Percentiles rank a stretch among this genome's conserved stretches.
Conservation (phyloP, 257 asterid genomes). For the Solanum pennellii region DNA sequence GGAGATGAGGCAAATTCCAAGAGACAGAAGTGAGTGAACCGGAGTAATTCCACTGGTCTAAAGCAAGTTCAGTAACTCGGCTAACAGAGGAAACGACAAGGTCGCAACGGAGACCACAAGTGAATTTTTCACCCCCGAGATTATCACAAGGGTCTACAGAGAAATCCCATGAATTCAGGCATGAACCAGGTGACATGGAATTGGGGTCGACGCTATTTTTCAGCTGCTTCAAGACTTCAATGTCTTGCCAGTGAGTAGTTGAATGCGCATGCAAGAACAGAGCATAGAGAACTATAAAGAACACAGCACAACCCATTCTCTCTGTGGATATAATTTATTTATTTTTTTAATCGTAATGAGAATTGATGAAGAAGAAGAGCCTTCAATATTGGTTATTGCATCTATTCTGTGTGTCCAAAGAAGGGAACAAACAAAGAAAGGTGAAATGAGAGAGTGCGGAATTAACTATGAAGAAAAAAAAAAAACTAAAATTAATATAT, state of each 20-base stretch:
- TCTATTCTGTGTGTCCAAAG: not conserved
- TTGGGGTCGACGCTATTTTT: conserved; percentile 32
- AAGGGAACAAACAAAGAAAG: not conserved
- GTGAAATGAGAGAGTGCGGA: not conserved
- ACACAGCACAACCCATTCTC: not conserved
- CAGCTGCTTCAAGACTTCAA: conserved; percentile 49
- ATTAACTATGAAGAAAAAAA: not conserved
- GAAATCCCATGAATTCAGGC: conserved; percentile 73
- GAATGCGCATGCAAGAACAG: conserved; percentile 16
- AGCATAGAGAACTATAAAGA: not conserved
- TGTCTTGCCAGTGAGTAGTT: conserved; percentile 50
- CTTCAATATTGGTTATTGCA: not conserved
- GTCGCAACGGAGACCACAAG: conserved; percentile 82
- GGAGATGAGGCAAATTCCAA: conserved; percentile 46
- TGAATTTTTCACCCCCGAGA: conserved; percentile 44
- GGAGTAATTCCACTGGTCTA: conserved; percentile 65
- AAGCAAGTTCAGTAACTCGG: conserved; percentile 62
- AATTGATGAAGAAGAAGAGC: not conserved
- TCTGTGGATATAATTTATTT: not conserved
- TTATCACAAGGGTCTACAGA: conserved; percentile 63
- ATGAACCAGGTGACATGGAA: conserved; percentile 42
- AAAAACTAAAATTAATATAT: not conserved
- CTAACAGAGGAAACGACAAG: conserved; percentile 8
- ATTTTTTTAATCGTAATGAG: not conserved
- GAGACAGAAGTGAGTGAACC: conserved; percentile 29